phyloP scores from a whole-genome alignment of 371 early-diverging fungal genomes.

The Circinella umbellata region DNA sequence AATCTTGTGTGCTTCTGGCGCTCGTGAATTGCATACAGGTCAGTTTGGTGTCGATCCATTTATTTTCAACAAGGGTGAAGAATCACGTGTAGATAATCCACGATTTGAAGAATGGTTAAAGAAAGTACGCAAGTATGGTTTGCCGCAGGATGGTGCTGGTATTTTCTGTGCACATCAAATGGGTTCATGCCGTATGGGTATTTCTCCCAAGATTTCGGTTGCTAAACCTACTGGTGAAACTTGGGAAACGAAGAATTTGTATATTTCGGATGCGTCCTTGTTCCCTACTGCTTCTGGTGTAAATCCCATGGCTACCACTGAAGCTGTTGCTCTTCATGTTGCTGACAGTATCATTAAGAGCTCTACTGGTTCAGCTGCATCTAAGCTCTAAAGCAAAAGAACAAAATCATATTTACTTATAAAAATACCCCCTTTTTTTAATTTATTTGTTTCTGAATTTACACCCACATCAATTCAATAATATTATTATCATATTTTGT shows the following conservation, averaged over 20 bases:
- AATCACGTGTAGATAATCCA: conserved; percentile 40
- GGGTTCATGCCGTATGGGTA: conserved; percentile 75
- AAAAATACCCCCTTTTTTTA: conserved; percentile 10
- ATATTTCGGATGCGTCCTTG: conserved; percentile 73
- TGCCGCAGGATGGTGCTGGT: conserved; percentile 34
- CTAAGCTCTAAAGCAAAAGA: conserved; percentile 15
- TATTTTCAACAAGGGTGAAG: conserved; percentile 33
- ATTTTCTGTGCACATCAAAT: conserved; percentile 69
- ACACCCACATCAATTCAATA: neutral
- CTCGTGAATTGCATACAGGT: conserved; percentile 61
- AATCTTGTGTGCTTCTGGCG: conserved; percentile 61
- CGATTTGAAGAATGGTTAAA: conserved; percentile 42
- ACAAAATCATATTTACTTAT: too few species aligned
- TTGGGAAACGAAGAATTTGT: conserved; percentile 77
- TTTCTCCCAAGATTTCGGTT: conserved; percentile 57
- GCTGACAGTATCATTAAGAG: conserved; percentile 25
- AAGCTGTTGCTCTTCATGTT: conserved; percentile 46
- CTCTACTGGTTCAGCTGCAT: neutral
- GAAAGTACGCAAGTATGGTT: conserved; percentile 29
- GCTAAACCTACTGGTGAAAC: conserved; percentile 75
- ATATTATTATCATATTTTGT: neutral
- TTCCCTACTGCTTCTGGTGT: conserved; percentile 79
- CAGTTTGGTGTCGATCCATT: conserved; percentile 57
- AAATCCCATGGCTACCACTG: conserved; percentile 76
- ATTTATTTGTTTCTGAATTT: neutral